A percentile compares a stretch with the other conserved stretches of the same genome.
Conservation (phyloP, 129 eudicot species). For the Flaveria bidentis region DNA sequence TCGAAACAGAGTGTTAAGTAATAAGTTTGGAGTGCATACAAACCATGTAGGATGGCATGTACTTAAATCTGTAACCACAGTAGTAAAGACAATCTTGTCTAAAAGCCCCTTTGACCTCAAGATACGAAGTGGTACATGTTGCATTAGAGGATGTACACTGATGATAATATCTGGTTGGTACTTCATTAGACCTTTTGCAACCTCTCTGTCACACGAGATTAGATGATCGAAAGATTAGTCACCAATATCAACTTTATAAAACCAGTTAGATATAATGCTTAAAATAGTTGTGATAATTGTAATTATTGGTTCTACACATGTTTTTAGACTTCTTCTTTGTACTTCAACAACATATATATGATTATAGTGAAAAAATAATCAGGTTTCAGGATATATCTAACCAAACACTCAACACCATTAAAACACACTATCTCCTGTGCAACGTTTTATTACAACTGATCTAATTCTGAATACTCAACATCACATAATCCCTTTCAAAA, state of each 20-base stretch:
- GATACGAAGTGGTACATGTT: slow-evolving; percentile 95
- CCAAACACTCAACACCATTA: not conserved
- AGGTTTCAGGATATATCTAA: not conserved
- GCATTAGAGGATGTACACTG: slow-evolving; percentile 99
- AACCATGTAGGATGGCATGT: slow-evolving; percentile 99
- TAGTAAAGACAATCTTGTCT: slow-evolving; percentile 87
- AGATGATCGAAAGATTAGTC: slow-evolving; percentile 14
- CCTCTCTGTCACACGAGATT: slow-evolving; percentile 62
- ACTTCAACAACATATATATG: not conserved
- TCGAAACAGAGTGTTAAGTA: not conserved
- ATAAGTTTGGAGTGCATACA: slow-evolving; percentile 16
- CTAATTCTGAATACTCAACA: not conserved
- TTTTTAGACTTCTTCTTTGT: too few relatives aligned
- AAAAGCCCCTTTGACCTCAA: slow-evolving; percentile 90
- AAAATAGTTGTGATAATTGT: not conserved
- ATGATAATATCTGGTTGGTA: slow-evolving; percentile 94
- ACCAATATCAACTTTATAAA: not conserved
- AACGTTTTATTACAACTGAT: not conserved
- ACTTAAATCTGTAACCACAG: slow-evolving; percentile 89
- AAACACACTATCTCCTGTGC: not conserved
- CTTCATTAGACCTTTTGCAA: slow-evolving; percentile 91
- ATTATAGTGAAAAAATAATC: not conserved
- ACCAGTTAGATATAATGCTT: not conserved
- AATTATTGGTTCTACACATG: not conserved
- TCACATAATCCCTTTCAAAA: not conserved